Evolutionary conservation across 164 flowering plant species (phyloP).

Genomic region (Chimonanthus praecox): DNA sequence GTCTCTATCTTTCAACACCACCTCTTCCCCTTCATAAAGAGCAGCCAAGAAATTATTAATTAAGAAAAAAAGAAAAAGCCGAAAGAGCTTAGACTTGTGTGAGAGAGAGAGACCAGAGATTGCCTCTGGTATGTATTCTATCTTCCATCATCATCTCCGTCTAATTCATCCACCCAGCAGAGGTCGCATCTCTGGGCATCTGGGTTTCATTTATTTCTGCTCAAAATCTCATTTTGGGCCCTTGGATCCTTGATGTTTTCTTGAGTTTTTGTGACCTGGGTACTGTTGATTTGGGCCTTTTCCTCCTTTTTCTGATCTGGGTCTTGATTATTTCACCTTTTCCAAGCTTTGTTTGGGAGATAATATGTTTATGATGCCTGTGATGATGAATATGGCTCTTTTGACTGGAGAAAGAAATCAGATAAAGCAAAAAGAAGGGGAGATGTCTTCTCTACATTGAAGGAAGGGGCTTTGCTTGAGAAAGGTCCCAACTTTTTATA

Average conservation of each 20-base stretch:
- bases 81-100: not conserved
- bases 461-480: not conserved
- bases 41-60: not conserved
- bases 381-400: slow-evolving; percentile 33
- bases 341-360: slow-evolving; percentile 30
- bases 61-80: slow-evolving; percentile 1
- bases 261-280: not conserved
- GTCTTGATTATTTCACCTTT: slow-evolving; percentile 41
- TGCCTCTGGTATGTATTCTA: slow-evolving; percentile 1
- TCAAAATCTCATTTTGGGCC: not conserved
- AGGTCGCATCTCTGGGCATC: not conserved
- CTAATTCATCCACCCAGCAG: not conserved
- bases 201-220: not conserved
- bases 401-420: slow-evolving; percentile 36
- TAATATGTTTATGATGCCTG: slow-evolving; percentile 24
- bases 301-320: slow-evolving; percentile 18
- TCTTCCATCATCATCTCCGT: not conserved
- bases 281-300: slow-evolving; percentile 6
- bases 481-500: too few relatives aligned
- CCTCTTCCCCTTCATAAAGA: too few relatives aligned
- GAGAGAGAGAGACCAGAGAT: slow-evolving; percentile 2
- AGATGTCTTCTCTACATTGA: slow-evolving; percentile 32
- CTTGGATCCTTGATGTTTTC: not conserved
- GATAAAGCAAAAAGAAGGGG: slow-evolving; percentile 21
- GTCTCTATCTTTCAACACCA: not conserved